phyloP scores from a whole-genome alignment of 768 basidiomycete genomes.

The Pleurotus sapidus region DNA sequence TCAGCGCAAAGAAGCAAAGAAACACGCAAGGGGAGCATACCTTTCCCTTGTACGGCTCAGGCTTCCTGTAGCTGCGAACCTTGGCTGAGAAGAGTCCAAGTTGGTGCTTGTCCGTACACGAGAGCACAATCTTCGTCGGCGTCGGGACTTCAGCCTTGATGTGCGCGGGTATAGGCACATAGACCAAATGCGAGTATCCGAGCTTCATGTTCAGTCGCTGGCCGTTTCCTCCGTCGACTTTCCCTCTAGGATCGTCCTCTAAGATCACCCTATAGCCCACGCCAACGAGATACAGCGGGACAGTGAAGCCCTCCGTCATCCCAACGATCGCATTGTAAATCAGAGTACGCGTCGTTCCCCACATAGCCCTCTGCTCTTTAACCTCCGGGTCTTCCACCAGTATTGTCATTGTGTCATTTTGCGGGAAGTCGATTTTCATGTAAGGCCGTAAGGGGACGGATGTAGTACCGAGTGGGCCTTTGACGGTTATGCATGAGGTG shows the following conservation, averaged over 20 bases:
- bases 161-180: constrained; percentile 76
- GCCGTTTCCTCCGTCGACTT: constrained; percentile 52
- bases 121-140: constrained; percentile 81
- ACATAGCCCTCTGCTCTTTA: constrained; percentile 83
- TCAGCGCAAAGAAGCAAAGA: not conserved
- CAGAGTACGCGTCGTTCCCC: constrained; percentile 92
- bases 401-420: constrained; percentile 36
- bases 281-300: constrained; percentile 87
- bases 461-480: constrained; percentile 45
- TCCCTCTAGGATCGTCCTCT: constrained; percentile 75
- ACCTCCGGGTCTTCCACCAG: constrained; percentile 63
- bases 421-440: constrained; percentile 41
- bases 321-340: constrained; percentile 89
- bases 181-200: constrained; percentile 87
- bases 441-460: constrained; percentile 44
- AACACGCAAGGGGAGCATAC: constrained; percentile 41
- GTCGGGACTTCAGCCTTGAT: constrained; percentile 79
- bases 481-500: constrained; percentile 36
- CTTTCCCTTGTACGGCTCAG: constrained; percentile 98
- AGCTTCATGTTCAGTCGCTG: constrained; percentile 86
- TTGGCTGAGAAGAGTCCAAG: constrained; percentile 87
- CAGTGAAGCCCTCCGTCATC: constrained; percentile 83
- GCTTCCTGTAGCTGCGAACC: constrained; percentile 79
- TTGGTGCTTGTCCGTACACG: constrained; percentile 84
- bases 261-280: constrained; percentile 90